Evolutionary conservation across 1,284 basidiomycete species (phyloP).

Genomic region (Singerocomus rubriflavus): DNA sequence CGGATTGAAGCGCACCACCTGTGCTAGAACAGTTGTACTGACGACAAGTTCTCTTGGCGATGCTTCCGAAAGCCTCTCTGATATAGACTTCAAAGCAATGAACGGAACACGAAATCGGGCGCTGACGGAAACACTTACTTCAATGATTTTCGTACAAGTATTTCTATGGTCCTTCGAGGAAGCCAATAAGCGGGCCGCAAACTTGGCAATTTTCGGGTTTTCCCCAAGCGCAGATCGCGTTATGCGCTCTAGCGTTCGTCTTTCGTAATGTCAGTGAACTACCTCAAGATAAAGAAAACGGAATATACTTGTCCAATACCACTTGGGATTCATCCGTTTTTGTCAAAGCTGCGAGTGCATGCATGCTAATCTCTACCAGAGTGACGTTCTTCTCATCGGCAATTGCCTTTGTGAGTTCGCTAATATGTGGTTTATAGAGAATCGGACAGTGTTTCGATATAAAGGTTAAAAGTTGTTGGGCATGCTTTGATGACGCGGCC

Average conservation of each 20-base stretch:
- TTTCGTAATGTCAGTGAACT: constrained; percentile 27
- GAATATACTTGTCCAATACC: constrained; percentile 64
- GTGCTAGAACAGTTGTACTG: constrained; percentile 69
- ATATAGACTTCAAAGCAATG: constrained; percentile 48
- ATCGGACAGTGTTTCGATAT: constrained; percentile 80
- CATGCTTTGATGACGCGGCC: constrained; percentile 42
- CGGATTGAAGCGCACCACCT: constrained; percentile 70
- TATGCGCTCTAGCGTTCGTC: constrained; percentile 67
- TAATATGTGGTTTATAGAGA: constrained; percentile 72
- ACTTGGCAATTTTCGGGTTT: constrained; percentile 78
- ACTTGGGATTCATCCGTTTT: constrained; percentile 55
- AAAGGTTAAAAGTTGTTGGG: constrained; percentile 51
- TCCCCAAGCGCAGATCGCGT: constrained; percentile 59
- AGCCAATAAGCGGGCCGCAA: constrained; percentile 78
- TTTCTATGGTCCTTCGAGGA: constrained; percentile 53
- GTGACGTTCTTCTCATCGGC: constrained; percentile 59
- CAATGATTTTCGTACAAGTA: constrained; percentile 54
- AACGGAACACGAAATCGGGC: neutral
- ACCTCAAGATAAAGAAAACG: neutral
- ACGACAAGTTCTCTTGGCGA: constrained; percentile 59
- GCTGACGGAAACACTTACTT: constrained; percentile 45
- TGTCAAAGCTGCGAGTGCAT: constrained; percentile 70
- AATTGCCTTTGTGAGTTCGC: constrained; percentile 70
- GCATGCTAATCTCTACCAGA: constrained; percentile 69
- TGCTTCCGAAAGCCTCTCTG: constrained; percentile 49